Base-by-base conservation (phyloP, 208 protist genomes). In the Angomonas deanei region DNA sequence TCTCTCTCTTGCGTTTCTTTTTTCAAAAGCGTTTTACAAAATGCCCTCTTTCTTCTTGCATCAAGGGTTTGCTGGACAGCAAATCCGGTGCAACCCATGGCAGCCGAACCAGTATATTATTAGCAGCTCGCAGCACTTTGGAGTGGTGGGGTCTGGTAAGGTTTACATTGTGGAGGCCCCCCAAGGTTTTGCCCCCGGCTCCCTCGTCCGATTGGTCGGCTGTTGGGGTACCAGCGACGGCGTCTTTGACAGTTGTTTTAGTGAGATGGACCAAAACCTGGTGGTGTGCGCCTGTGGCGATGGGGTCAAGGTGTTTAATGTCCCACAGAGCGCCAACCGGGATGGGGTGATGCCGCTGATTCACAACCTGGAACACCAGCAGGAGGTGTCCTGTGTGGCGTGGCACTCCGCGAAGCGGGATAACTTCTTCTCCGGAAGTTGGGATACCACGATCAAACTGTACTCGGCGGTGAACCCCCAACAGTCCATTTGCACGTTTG, bases 11-110 rank as follows among this genome's bases (percentile, higher is more conserved):
- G 28, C 15, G 46, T 10, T 33, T 21, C 30, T 61, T 17, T 48
- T 38, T 19, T 17, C 47, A 11, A 53, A 26, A 28, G 8, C 47
- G 19, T 24, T 5, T 8, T 15, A 28, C 6, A 53, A 15, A 26
- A 96, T 96, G 91, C 91, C 91, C 11, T 93, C 87, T 4, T 94
- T 96, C 62, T 67, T 76, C 49, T 72, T 94, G 42, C 91, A 96
- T 61, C 84, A 82, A 17, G 84, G 86, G 39, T 94, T 96, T 77
- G 82, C 81, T 4, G 87, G 79, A 24, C 82, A 96, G 62, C 68
- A 65, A 24, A 69, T 96, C 39, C 87, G 87, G 27, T 87, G 71
- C 64, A 94, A 92, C 61, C 91, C 91, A 10, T 94, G 85, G 84
- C 61, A 83, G 39, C 87, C 87, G 4, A 88, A 74, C 1, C 85